Base-by-base conservation (phyloP, 768 basidiomycete genomes). In the Chlorophyllum brunneum region DNA sequence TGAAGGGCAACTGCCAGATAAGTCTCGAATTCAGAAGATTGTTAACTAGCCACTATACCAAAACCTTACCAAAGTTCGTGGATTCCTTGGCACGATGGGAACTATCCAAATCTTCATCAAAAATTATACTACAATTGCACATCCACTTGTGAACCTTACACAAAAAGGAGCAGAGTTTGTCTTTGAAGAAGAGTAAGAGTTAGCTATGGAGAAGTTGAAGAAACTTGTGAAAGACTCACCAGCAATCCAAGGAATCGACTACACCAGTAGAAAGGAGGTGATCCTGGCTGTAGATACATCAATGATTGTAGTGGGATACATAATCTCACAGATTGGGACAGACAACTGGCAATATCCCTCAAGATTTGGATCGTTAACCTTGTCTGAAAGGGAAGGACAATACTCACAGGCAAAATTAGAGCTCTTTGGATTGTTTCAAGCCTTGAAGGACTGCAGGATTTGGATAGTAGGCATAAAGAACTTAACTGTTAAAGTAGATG, bases 401-500 rank as follows among this genome's bases (percentile, higher is more conserved):
- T 72, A 43, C 51, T 72, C 54, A 52, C 66, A 70, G 46, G 57
- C 69, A 0, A 72, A 74, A 39, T 16, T 69, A 2, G 70, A 73
- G 54, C 56, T 73, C 0, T 69, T 65, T 53, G 61, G 68, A 0
- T 53, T 70, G 2, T 68, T 62, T 37, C 40, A 51, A 1, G 59
- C 60, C 0, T 60, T 70, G 0, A 48, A 54, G 1, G 58, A 61
- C 0, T 30, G 55, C 9, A 33, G 47, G 18, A 2, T 68, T 0
- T 65, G 58, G 33, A 47, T 70, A 1, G 56, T 70, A 24, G 60
- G 70, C 0, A 54, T 68, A 0, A 39, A 44, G 2, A 58, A 60
- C 13, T 54, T 65, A 2, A 42, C 55, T 1, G 58, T 67, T 3
- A 65, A 70, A 31, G 61, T 67, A 0, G 65, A 69, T 44, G 67